phyloP scores from a whole-genome alignment of 352 stramenopile genomes.

The Albugo laibachii region DNA sequence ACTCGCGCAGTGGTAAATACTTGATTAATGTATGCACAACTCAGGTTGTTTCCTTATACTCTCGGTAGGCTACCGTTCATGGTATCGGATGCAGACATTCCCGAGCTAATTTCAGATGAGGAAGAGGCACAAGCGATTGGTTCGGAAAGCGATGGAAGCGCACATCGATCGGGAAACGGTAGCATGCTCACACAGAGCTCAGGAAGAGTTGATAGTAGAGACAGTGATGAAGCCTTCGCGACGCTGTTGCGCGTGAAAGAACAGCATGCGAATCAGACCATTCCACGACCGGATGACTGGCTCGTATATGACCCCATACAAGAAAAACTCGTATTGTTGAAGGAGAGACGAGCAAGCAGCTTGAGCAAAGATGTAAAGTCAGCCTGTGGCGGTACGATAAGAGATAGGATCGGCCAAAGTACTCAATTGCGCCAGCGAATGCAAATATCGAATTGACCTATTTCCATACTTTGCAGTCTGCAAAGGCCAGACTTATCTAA shows the following conservation, averaged over 20 bases:
- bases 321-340: slow-evolving; percentile 36
- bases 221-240: slow-evolving; percentile 9
- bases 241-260: slow-evolving; percentile 46
- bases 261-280: slow-evolving; percentile 23
- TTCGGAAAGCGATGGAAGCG: background rate
- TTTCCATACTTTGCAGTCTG: slow-evolving; percentile 1
- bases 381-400: background rate
- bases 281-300: slow-evolving; percentile 41
- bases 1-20: slow-evolving; percentile 24
- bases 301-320: slow-evolving; percentile 51
- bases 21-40: background rate
- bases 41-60: background rate
- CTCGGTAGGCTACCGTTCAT: slow-evolving; percentile 27
- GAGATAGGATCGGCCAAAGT: slow-evolving; percentile 1
- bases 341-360: slow-evolving; percentile 9
- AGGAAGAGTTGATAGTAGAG: slow-evolving; percentile 10
- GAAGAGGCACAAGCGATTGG: slow-evolving; percentile 10
- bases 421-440: no score
- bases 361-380: slow-evolving; percentile 2
- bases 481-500: background rate
- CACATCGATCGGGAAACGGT: background rate
- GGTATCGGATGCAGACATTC: slow-evolving; percentile 26
- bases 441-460: no score
- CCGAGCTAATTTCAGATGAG: slow-evolving; percentile 35
- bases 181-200: slow-evolving; percentile 3